phyloP scores from a whole-genome alignment of 202 grass and related monocot genomes.

The Elaeis oleifera region DNA sequence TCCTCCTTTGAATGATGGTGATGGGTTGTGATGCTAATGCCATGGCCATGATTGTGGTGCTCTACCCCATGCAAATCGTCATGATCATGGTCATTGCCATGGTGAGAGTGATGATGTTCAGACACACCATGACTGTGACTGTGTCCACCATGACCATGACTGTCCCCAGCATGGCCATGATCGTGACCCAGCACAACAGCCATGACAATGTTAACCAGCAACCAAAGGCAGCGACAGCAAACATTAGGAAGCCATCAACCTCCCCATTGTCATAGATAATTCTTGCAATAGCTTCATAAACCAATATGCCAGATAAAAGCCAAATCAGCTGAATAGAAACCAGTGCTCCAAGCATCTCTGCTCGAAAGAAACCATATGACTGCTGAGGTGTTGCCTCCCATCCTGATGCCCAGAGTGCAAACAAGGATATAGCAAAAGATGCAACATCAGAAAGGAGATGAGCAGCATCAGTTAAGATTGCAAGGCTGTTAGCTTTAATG shows the following conservation, averaged over 20 bases:
- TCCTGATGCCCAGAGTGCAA: slow-evolving; percentile 85
- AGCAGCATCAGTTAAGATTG: slow-evolving; percentile 89
- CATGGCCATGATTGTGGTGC: slow-evolving; percentile 21
- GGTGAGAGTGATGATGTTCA: slow-evolving; percentile 27
- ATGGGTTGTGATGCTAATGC: slow-evolving; percentile 39
- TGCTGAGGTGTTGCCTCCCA: slow-evolving; percentile 87
- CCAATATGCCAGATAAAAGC: slow-evolving; percentile 83
- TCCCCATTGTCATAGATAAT: slow-evolving; percentile 59
- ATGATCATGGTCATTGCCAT: slow-evolving; percentile 12
- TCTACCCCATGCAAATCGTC: slow-evolving; percentile 36
- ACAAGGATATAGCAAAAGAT: slow-evolving; percentile 87
- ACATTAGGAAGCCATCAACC: slow-evolving; percentile 90
- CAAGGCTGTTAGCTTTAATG: slow-evolving; percentile 91
- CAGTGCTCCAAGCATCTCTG: slow-evolving; percentile 85
- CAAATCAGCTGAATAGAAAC: slow-evolving; percentile 98
- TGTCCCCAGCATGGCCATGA: slow-evolving; percentile 30
- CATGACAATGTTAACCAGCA: slow-evolving; percentile 93
- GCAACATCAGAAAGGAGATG: slow-evolving; percentile 98
- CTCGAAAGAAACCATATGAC: slow-evolving; percentile 88
- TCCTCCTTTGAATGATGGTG: slow-evolving; percentile 34
- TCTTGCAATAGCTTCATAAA: slow-evolving; percentile 83
- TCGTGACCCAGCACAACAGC: slow-evolving; percentile 86
- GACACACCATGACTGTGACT: not conserved
- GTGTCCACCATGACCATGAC: slow-evolving; percentile 36
- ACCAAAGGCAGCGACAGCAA: slow-evolving; percentile 85